Conservation (phyloP, 2,329 filamentous ascomycete genomes). For the Sporothrix luriei region DNA sequence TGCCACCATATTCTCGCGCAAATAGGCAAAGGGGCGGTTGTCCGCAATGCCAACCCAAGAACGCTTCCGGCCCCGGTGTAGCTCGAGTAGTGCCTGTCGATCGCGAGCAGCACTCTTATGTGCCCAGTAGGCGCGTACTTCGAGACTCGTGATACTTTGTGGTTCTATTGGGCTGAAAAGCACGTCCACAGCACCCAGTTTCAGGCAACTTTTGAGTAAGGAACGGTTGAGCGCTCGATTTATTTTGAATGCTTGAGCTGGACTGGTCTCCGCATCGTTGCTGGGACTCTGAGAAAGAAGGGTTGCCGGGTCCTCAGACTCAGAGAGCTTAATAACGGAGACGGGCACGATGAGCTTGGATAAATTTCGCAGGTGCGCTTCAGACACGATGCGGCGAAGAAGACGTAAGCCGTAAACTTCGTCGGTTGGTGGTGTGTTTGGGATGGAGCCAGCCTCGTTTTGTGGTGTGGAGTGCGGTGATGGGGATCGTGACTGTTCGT, state of each 20-base stretch:
- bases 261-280: neutral
- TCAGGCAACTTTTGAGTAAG: slow-evolving; percentile 71
- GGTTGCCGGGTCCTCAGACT: slow-evolving; percentile 29
- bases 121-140: slow-evolving; percentile 80
- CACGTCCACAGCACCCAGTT: slow-evolving; percentile 84
- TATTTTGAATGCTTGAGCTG: neutral
- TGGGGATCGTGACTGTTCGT: slow-evolving; percentile 45
- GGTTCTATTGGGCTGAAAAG: slow-evolving; percentile 76
- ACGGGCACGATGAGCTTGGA: slow-evolving; percentile 61
- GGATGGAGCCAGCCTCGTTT: slow-evolving; percentile 43
- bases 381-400: slow-evolving; percentile 60
- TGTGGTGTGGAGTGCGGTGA: slow-evolving; percentile 49
- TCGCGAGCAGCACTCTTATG: slow-evolving; percentile 75
- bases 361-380: slow-evolving; percentile 59
- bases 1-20: slow-evolving; percentile 92
- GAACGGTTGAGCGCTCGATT: slow-evolving; percentile 45
- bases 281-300: neutral
- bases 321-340: slow-evolving; percentile 53
- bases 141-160: slow-evolving; percentile 72
- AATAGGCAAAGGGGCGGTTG: slow-evolving; percentile 82
- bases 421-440: slow-evolving; percentile 46
- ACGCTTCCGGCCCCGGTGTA: slow-evolving; percentile 75
- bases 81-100: slow-evolving; percentile 69
- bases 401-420: slow-evolving; percentile 60
- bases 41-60: slow-evolving; percentile 91